Evolutionary conservation across 805 yeast species (phyloP), one percentile per base, ranked within the genome.

Genomic region (Candida sakaeoensis): DNA sequence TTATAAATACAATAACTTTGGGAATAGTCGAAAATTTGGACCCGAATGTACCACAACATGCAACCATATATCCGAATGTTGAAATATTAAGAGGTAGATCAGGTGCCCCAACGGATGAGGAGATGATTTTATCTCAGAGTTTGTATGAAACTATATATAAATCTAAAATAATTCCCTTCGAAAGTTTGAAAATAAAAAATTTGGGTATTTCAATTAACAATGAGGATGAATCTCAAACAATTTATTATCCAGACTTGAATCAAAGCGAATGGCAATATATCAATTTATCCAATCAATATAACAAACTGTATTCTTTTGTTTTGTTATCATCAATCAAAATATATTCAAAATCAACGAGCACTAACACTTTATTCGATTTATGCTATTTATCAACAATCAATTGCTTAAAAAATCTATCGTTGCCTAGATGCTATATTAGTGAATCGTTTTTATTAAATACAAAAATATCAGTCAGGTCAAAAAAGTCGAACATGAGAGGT

Each of bases 61-160:
- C 61, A 4, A 51, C 72, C 2, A 66, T 86, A 0, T 85, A 76
- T 54, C 91, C 95, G 0, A 79, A 82, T 12, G 87, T 88, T 6
- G 89, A 84, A 46, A 77, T 86, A 8, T 76, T 80, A 42, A 66
- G 89, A 39, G 95, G 95, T 22, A 70, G 87, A 39, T 34, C 41
- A 16, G 93, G 95, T 10, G 85, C 88, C 1, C 95, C 95, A 21
- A 79, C 90, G 1, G 85, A 81, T 50, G 95, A 88, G 60, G 96
- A 88, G 55, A 85, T 84, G 80, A 77, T 75, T 22, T 53, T 83
- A 15, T 76, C 86, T 1, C 95, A 86, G 56, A 66, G 66, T 42
- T 50, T 85, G 17, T 78, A 79, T 50, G 85, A 85, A 47, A 64
- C 75, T 4, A 55, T 87, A 4, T 59, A 75, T 33, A 80, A 79